Evolutionary conservation across 2,329 filamentous ascomycete species (phyloP).

Genomic region (Rutstroemia sp.): DNA sequence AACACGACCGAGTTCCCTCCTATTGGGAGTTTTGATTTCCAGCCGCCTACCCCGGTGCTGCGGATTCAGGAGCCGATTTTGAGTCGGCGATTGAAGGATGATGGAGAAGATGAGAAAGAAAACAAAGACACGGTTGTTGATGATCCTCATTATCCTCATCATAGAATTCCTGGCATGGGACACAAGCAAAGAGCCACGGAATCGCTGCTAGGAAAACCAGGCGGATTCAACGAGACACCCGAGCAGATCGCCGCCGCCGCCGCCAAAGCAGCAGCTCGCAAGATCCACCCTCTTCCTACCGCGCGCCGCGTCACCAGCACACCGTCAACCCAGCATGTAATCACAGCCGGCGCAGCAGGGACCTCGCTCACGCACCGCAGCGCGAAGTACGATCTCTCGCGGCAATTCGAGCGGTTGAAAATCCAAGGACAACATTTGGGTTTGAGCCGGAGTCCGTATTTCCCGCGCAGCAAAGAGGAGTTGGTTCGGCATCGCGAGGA

Average conservation of each 20-base stretch:
- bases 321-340: not conserved
- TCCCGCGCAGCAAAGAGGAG: not conserved
- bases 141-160: too few relatives aligned
- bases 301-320: not conserved
- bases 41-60: too few relatives aligned
- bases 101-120: too few relatives aligned
- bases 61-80: too few relatives aligned
- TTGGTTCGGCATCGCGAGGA: slow-evolving; percentile 1
- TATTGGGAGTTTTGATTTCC: too few relatives aligned
- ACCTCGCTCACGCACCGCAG: slow-evolving; percentile 1
- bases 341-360: not conserved
- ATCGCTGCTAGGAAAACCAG: not conserved
- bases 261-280: too few relatives aligned
- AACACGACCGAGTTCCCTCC: too few relatives aligned
- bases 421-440: not conserved
- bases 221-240: not conserved
- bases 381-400: not conserved
- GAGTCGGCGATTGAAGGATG: too few relatives aligned
- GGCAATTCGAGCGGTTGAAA: not conserved
- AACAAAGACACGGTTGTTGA: too few relatives aligned
- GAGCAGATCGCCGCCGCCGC: not conserved
- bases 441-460: not conserved
- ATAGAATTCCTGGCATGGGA: too few relatives aligned
- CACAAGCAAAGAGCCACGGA: too few relatives aligned
- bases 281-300: not conserved